A percentile compares a stretch with the other conserved stretches of the same genome.
These are phyloP conservation scores for Clavariopsis aquatica DNA, from an alignment of 495 filamentous ascomycete genomes.

Conservation along the genomic window DNA sequence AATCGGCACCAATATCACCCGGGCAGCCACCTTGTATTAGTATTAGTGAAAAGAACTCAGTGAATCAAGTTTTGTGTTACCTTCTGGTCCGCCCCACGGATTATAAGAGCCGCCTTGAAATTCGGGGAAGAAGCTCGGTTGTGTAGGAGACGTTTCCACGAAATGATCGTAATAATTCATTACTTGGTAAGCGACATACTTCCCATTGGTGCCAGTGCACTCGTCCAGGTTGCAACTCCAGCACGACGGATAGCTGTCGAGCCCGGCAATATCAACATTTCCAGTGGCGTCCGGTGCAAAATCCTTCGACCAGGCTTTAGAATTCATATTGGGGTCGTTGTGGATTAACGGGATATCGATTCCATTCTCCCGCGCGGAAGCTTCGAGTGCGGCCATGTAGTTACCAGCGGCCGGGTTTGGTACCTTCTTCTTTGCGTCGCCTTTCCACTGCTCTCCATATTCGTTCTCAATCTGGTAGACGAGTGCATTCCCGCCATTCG, in stretches of 20 bases:
- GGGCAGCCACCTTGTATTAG: constrained; percentile 55
- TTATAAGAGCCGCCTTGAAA: constrained; percentile 67
- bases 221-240: constrained; percentile 59
- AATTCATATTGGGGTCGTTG: constrained; percentile 54
- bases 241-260: constrained; percentile 64
- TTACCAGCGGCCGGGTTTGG: constrained; percentile 53
- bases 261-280: constrained; percentile 58
- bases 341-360: constrained; percentile 56
- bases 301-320: constrained; percentile 52
- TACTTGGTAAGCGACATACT: constrained; percentile 55
- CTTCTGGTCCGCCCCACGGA: constrained; percentile 61
- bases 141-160: constrained; percentile 52
- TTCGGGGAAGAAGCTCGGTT: constrained; percentile 62
- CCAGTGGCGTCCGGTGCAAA: constrained; percentile 51
- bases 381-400: constrained; percentile 61
- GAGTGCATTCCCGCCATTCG: constrained; percentile 58
- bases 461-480: constrained; percentile 65
- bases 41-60: too few species aligned
- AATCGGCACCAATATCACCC: constrained; percentile 50
- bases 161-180: constrained; percentile 52
- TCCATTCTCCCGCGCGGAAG: constrained; percentile 53
- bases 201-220: constrained; percentile 58
- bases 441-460: constrained; percentile 59
- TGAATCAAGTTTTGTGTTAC: too few species aligned
- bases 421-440: constrained; percentile 44